These are phyloP conservation scores for Colletotrichum coccodes DNA, from an alignment of 2,329 filamentous ascomycete genomes.

Conservation along the genomic window DNA sequence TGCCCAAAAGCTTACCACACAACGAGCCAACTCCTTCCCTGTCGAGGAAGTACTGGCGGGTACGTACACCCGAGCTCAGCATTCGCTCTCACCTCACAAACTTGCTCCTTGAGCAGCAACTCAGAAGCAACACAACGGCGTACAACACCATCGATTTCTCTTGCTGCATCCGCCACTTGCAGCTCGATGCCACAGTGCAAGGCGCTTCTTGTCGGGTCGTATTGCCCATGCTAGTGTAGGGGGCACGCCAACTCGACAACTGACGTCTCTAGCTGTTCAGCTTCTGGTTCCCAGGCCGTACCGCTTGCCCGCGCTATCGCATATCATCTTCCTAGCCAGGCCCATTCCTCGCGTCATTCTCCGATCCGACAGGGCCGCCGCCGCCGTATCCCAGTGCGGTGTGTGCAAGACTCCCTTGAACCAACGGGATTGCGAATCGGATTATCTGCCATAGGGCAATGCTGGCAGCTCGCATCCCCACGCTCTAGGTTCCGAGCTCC, in stretches of 20 bases:
- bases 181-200: not conserved
- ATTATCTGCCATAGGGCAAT: conserved; percentile 18
- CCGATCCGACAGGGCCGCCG: conserved; percentile 33
- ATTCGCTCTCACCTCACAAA: not conserved
- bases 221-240: not conserved
- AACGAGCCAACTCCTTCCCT: not conserved
- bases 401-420: not conserved
- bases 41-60: not conserved
- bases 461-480: conserved; percentile 14
- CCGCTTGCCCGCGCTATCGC: conserved; percentile 14
- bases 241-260: not conserved
- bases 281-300: not conserved
- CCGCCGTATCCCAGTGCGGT: conserved; percentile 18
- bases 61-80: not conserved
- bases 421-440: conserved; percentile 1
- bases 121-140: not conserved
- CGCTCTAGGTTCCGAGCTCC: conserved; percentile 20
- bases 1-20: conserved; percentile 8
- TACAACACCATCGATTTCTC: not conserved
- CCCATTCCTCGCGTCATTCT: conserved; percentile 16
- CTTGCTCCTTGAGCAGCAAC: not conserved
- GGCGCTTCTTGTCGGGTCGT: not conserved
- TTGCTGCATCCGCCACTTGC: not conserved
- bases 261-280: not conserved
- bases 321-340: conserved; percentile 25